These are phyloP conservation scores for Stagonosporopsis cucurbitacearum DNA, from an alignment of 2,329 filamentous ascomycete genomes.

Conservation along the genomic window DNA sequence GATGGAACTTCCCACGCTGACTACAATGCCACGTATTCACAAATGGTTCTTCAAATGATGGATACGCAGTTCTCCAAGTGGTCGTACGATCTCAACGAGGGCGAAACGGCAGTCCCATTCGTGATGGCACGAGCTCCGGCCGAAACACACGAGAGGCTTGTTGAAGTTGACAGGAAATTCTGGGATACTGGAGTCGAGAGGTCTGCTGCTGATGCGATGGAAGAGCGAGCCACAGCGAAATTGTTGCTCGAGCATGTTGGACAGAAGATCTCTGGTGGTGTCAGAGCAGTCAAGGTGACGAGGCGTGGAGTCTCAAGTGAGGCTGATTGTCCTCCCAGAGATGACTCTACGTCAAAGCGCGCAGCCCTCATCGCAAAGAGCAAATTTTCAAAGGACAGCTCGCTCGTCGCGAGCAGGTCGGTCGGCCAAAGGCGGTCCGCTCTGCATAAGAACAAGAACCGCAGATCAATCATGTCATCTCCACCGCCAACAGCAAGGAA, in stretches of 20 bases:
- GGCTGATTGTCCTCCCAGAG: neutral
- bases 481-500: slow-evolving; percentile 2
- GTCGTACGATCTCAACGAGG: slow-evolving; percentile 10
- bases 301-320: neutral
- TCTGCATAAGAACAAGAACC: slow-evolving; percentile 11
- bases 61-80: slow-evolving; percentile 16
- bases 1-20: neutral
- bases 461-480: slow-evolving; percentile 11
- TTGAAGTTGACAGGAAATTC: neutral
- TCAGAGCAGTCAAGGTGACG: neutral
- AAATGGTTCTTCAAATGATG: slow-evolving; percentile 7
- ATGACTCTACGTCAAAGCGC: slow-evolving; percentile 5
- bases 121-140: slow-evolving; percentile 7
- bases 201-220: neutral
- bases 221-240: neutral
- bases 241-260: neutral
- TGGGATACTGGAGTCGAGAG: neutral
- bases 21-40: neutral
- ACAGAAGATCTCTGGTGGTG: neutral
- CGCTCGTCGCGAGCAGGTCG: slow-evolving; percentile 9
- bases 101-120: slow-evolving; percentile 5
- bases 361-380: slow-evolving; percentile 10
- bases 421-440: slow-evolving; percentile 11
- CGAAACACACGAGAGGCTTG: slow-evolving; percentile 7
- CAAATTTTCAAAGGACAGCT: neutral